Conservation (phyloP, 169 alveolate species). For the Blepharisma undulans region DNA sequence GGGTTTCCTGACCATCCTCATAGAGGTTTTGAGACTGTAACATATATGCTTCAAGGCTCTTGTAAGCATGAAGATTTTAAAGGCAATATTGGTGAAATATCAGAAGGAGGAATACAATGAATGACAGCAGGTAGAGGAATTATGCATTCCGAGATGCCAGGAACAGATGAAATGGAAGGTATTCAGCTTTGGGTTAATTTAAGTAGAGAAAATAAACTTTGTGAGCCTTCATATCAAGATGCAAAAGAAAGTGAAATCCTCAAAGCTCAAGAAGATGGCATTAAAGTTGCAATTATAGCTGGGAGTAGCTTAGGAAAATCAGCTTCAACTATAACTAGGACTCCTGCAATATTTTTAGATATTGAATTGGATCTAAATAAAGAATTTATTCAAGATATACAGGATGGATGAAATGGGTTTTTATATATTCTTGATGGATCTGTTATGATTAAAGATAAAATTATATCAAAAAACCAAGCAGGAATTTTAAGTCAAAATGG, state of each 20-base stretch:
- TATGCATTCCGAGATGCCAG: constrained; percentile 80
- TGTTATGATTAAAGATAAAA: constrained; percentile 48
- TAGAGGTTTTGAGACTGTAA: constrained; percentile 78
- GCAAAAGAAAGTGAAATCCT: constrained; percentile 47
- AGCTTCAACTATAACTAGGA: constrained; percentile 46
- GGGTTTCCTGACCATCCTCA: constrained; percentile 83
- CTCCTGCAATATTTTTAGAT: constrained; percentile 71
- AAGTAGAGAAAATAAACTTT: constrained; percentile 53
- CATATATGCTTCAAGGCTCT: constrained; percentile 66
- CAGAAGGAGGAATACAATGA: constrained; percentile 81
- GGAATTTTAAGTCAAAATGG: constrained; percentile 51
- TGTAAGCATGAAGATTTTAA: constrained; percentile 74
- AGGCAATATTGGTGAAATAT: constrained; percentile 61
- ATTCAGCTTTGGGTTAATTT: constrained; percentile 78
- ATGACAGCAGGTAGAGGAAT: constrained; percentile 88
- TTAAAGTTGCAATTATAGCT: constrained; percentile 61
- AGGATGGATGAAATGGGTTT: background rate
- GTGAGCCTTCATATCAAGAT: constrained; percentile 73
- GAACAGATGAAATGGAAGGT: constrained; percentile 58
- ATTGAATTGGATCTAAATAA: constrained; percentile 23
- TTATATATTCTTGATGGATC: constrained; percentile 16
- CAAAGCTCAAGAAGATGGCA: constrained; percentile 42
- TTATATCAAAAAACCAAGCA: background rate
- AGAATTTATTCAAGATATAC: background rate
- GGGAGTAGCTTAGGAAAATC: constrained; percentile 66